Conservation (phyloP, 352 stramenopile species). For the Phytopythium cucurbitacearum region DNA sequence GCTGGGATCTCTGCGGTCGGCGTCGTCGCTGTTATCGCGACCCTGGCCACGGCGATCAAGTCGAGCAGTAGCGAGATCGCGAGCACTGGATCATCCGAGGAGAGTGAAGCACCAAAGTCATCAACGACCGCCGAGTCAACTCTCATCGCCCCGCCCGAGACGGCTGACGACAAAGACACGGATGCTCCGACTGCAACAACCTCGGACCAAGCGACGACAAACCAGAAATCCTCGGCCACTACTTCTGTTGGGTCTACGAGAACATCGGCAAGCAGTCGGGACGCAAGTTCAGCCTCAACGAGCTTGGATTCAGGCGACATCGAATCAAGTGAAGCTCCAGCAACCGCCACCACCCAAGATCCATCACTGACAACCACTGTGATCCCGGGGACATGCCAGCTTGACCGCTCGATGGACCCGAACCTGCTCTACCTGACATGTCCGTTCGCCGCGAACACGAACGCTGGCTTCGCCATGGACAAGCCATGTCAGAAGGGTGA, state of each 20-base stretch:
- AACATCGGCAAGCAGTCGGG: too few species aligned
- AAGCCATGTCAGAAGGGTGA: conserved; percentile 1
- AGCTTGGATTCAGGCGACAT: too few species aligned
- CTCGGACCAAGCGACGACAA: too few species aligned
- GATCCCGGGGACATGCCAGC: not conserved
- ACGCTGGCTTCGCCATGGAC: conserved; percentile 7
- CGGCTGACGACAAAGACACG: too few species aligned
- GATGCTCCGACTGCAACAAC: too few species aligned
- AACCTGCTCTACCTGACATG: conserved; percentile 4
- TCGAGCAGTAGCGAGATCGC: conserved; percentile 2
- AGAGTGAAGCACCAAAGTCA: not conserved
- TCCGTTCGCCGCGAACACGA: conserved; percentile 4
- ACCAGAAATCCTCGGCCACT: too few species aligned
- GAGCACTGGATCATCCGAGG: not conserved
- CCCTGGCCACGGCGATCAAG: conserved; percentile 5
- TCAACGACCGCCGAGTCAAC: not conserved
- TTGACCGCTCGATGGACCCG: conserved; percentile 5
- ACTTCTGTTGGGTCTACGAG: too few species aligned
- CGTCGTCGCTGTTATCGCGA: conserved; percentile 1
- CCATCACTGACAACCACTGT: not conserved
- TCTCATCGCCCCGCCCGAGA: not conserved
- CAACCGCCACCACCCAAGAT: not conserved
- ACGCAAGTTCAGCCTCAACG: too few species aligned
- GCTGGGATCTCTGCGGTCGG: conserved; percentile 2
- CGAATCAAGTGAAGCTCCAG: not conserved